A percentile compares a stretch with the other conserved stretches of the same genome.
Conservation (phyloP, 1,284 basidiomycete genomes). For the Coniferiporia weirii region DNA sequence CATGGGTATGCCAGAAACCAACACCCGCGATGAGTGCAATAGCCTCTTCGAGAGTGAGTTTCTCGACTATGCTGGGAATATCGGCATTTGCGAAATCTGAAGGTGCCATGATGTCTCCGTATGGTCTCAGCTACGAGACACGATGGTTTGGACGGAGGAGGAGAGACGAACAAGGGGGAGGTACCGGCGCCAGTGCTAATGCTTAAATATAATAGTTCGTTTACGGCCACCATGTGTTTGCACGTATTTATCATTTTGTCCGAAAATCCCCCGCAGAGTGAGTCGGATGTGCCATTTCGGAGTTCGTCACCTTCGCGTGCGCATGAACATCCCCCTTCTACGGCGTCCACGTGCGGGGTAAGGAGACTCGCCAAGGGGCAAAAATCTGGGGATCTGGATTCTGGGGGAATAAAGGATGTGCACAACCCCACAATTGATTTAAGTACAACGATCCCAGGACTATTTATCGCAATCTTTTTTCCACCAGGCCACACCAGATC, state of each 20-base stretch:
- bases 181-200: neutral
- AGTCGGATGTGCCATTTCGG: too few species aligned
- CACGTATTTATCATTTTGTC: neutral
- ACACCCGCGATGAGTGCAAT: constrained; percentile 67
- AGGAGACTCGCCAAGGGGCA: neutral
- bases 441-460: too few species aligned
- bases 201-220: constrained; percentile 1
- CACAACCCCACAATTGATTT: too few species aligned
- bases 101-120: constrained; percentile 42
- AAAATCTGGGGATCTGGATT: too few species aligned
- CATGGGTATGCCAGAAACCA: constrained; percentile 73
- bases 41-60: constrained; percentile 65
- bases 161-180: neutral
- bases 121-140: neutral
- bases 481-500: too few species aligned
- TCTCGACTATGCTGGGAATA: constrained; percentile 54
- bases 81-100: constrained; percentile 64
- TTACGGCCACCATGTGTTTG: neutral
- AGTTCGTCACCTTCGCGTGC: too few species aligned
- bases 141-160: neutral
- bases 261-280: neutral
- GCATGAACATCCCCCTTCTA: neutral
- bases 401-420: too few species aligned
- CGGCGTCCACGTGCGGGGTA: neutral
- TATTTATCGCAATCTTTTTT: too few species aligned